Evolutionary conservation across 2,329 filamentous ascomycete genomes (phyloP), one percentile per base, ranked within the genome.

Genomic region (Fusarium azukiicola): DNA sequence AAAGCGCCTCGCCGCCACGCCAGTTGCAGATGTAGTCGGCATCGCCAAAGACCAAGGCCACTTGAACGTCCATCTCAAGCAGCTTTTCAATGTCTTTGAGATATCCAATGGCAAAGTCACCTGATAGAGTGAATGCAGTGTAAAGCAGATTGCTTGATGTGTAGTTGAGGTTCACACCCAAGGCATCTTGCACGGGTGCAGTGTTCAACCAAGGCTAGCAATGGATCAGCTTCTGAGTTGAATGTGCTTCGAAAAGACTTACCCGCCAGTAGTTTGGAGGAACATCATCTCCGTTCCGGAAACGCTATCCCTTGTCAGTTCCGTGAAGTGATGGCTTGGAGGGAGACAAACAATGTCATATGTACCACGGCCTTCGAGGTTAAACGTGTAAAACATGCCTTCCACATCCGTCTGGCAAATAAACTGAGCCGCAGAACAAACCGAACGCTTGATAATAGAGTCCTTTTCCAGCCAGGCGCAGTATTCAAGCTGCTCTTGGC

Each of bases 21-120:
- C 74, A 77, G 66, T 77, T 77, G 61, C 72, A 74, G 11, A 77
- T 74, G 14, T 77, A 77, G 19, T 77, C 74, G 12, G 74, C 74
- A 14, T 77, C 74, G 10, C 74, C 74, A 27, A 63, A 77, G 2
- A 74, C 69, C 12, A 76, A 32, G 5, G 72, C 64, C 12, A 77
- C 66, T n/a, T 74, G 66, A 44, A 77, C 66, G 9, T 69, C 74
- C 17, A 61, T 42, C 23, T 77, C 72, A 2, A 77, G 49, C 5
- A 77, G 44, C 23, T 70, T 61, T 23, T 72, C 72, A 3, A 77
- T 44, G 14, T 77, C 74, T 38, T 68, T 49, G 6, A 77, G 27
- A 14, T 72, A 74, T 3, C 68, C 69, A 19, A 44, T n/a, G 0
- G 66, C 74, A 36, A 74, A 74, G 12, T 77, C 74, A 1, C 74